These are phyloP conservation scores for Amauroascus niger DNA, from an alignment of 2,329 filamentous ascomycete species.

Conservation along the genomic window DNA sequence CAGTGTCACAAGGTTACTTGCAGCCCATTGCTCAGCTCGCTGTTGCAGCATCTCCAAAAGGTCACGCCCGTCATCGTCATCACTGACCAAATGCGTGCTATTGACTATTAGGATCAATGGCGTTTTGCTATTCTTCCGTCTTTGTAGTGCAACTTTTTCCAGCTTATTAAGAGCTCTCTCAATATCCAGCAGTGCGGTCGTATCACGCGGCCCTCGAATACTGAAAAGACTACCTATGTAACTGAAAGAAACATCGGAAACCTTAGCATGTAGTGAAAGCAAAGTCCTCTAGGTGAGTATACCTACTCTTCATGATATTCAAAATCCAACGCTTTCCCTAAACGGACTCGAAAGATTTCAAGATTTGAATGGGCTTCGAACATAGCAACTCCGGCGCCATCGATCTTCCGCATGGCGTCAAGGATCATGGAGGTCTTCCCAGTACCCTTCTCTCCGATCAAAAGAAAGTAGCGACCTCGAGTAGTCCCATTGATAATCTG, in stretches of 20 bases:
- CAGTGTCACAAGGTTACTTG: constrained; percentile 73
- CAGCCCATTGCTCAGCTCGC: constrained; percentile 92
- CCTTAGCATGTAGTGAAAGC: background rate
- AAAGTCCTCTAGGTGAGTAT: background rate
- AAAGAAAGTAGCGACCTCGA: constrained; percentile 76
- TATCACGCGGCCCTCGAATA: constrained; percentile 83
- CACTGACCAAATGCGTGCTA: constrained; percentile 78
- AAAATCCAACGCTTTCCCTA: constrained; percentile 90
- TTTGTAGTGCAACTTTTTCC: constrained; percentile 76
- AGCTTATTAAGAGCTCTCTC: constrained; percentile 96
- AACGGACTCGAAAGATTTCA: constrained; percentile 84
- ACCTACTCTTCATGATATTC: constrained; percentile 92
- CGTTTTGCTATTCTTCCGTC: constrained; percentile 49
- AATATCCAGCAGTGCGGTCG: constrained; percentile 85
- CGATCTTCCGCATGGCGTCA: constrained; percentile 85
- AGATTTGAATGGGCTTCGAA: constrained; percentile 91
- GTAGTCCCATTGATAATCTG: constrained; percentile 65
- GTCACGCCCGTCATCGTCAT: constrained; percentile 88
- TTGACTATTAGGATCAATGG: constrained; percentile 93
- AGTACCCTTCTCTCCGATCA: constrained; percentile 91
- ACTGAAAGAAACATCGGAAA: constrained; percentile 19
- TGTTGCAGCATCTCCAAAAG: constrained; percentile 91
- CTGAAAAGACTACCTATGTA: constrained; percentile 88
- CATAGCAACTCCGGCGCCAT: constrained; percentile 85
- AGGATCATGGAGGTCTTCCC: constrained; percentile 96